phyloP scores from a whole-genome alignment of 257 asterid genomes.

The Linderniella brevidens region DNA sequence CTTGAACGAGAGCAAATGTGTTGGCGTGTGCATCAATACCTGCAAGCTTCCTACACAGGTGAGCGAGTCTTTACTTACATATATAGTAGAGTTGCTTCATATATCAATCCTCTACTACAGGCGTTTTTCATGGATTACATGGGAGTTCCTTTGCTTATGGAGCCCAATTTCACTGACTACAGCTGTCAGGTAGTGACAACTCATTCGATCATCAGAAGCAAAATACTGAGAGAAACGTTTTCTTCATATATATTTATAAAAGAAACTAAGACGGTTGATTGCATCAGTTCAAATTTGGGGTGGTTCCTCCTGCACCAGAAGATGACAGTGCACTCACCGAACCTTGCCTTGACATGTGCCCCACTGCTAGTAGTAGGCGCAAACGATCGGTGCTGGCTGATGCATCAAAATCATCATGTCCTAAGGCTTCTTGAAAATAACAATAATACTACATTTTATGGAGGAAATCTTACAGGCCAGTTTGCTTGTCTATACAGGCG shows the following conservation, averaged over 20 bases:
- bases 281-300: slow-evolving; percentile 64
- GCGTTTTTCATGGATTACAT: slow-evolving; percentile 59
- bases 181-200: slow-evolving; percentile 67
- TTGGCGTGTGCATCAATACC: slow-evolving; percentile 68
- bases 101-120: slow-evolving; percentile 14
- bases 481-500: too few relatives aligned
- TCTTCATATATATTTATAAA: not conserved
- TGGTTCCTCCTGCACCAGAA: slow-evolving; percentile 41
- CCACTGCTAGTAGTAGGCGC: slow-evolving; percentile 35
- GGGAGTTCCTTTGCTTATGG: slow-evolving; percentile 80
- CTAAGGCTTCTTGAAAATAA: too few relatives aligned
- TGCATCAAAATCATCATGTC: too few relatives aligned
- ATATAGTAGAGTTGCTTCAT: not conserved
- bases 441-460: too few relatives aligned
- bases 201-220: too few relatives aligned
- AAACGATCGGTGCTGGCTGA: too few relatives aligned
- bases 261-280: not conserved
- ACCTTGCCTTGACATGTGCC: slow-evolving; percentile 67
- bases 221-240: not conserved
- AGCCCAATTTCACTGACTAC: slow-evolving; percentile 67
- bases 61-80: not conserved
- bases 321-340: slow-evolving; percentile 48
- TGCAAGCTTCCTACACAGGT: slow-evolving; percentile 95
- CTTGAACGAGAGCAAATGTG: slow-evolving; percentile 87
- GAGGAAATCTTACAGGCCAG: too few relatives aligned